Evolutionary conservation across 257 asterid species (phyloP).

Genomic region (Solanum chilense): DNA sequence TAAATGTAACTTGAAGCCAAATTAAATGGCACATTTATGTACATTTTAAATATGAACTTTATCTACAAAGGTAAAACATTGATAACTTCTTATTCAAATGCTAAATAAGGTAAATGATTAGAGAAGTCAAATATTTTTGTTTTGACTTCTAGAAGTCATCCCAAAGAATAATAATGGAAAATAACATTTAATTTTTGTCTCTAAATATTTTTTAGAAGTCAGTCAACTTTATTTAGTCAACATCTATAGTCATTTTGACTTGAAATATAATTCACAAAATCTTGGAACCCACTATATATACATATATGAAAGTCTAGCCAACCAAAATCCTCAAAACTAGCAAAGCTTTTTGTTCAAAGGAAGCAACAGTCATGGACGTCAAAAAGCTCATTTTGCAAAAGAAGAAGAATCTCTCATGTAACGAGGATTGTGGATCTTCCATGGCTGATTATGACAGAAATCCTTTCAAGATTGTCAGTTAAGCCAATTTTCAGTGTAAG

Average conservation of each 20-base stretch:
- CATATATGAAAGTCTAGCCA: background rate
- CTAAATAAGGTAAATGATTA: background rate
- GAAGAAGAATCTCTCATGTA: background rate
- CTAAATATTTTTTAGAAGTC: background rate
- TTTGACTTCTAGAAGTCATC: background rate
- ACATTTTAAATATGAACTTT: background rate
- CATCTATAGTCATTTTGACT: background rate
- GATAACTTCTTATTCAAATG: background rate
- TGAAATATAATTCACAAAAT: background rate
- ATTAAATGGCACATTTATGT: too few species aligned
- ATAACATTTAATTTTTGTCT: too few species aligned
- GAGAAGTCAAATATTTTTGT: background rate
- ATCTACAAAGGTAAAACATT: background rate
- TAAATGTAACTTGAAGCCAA: too few species aligned
- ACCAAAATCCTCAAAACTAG: background rate
- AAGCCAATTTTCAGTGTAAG: background rate
- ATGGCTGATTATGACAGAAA: background rate
- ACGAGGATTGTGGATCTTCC: background rate
- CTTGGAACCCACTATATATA: background rate
- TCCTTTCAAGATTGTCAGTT: background rate
- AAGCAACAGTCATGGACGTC: background rate
- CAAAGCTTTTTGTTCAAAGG: background rate
- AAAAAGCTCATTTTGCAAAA: background rate
- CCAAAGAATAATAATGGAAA: background rate
- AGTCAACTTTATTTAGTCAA: background rate